Evolutionary conservation across 2,329 filamentous ascomycete genomes (phyloP), one percentile per base, ranked within the genome.

Genomic region (Verticillium nonalfalfae): DNA sequence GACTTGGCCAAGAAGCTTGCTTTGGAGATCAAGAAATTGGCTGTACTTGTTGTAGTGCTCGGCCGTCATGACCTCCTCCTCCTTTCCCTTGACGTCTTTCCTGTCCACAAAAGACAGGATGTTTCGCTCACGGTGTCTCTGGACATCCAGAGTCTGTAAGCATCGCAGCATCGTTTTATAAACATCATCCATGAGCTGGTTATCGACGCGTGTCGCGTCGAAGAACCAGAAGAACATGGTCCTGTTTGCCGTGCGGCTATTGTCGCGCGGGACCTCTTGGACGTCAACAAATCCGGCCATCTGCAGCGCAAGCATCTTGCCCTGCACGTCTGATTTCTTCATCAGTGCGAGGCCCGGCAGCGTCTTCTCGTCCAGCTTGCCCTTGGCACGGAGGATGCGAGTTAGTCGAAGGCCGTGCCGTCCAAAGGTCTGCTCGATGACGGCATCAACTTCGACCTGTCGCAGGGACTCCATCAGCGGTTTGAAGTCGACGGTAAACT

Each of bases 211-310:
- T 56, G 92, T 86, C 11, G 84, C 79, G 71, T 98, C 93, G 74
- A 92, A 96, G 79, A 87, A 97, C 88, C 93, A 97, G 61, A 98
- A 85, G 73, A 93, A 98, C 31, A 97, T 84, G 0, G 93, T 96
- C 59, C 92, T 87, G 64, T 88, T 90, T 0, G 93, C 91, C 68
- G 90, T 85, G 38, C 93, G 88, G 64, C 88, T 89, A 66, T 89
- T 89, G 69, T 98, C 94, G 66, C 91, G 90, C 0, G 95, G 95
- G 0, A 99, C 89, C 77, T 99, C 95, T 73, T 99, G 95, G 6
- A 96, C 86, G 67, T 98, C 92, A 13, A 97, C 86, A 63, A 95
- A 88, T 1, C 95, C 94, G 18, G 87, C 87, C 73, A 92, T 88
- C 67, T 96, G 91, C 83, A 99, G 90, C 64, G 88, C 86, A 14